phyloP scores from a whole-genome alignment of 1,284 basidiomycete genomes.

The Omphalotus olearius region DNA sequence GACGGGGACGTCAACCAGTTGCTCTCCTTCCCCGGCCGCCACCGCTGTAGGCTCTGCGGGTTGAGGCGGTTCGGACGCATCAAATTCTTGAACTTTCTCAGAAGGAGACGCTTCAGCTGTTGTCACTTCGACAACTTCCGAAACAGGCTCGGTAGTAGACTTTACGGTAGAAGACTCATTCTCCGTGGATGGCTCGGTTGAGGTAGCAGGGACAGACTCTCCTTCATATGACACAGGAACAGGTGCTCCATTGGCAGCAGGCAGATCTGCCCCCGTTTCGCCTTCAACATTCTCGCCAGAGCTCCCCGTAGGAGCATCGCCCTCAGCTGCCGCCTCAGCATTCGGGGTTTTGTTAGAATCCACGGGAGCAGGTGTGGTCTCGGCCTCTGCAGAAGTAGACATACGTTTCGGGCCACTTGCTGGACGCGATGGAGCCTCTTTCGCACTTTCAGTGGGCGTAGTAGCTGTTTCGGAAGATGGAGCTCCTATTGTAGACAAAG shows the following conservation, averaged over 20 bases:
- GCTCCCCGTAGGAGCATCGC: background rate
- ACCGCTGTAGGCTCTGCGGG: background rate
- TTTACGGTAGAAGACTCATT: background rate
- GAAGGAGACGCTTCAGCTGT: background rate
- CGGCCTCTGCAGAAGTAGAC: background rate
- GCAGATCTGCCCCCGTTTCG: background rate
- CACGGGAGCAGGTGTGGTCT: background rate
- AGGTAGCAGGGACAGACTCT: background rate
- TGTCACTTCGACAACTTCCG: background rate
- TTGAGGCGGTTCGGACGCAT: background rate
- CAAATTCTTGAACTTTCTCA: background rate
- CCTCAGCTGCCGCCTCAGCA: background rate
- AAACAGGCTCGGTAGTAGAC: background rate
- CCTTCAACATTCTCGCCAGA: background rate
- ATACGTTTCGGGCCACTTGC: too few relatives aligned
- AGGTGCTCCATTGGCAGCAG: background rate
- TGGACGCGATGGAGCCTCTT: background rate
- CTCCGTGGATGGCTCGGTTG: background rate
- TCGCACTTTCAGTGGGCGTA: constrained; percentile 10
- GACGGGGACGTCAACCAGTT: constrained; percentile 9
- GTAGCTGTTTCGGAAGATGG: constrained; percentile 20
- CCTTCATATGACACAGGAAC: background rate
- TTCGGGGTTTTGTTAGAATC: background rate
- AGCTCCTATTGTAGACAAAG: constrained; percentile 8
- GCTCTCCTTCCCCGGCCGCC: constrained; percentile 3